Evolutionary conservation across 2,329 filamentous ascomycete genomes (phyloP).

Genomic region (Sporothrix brunneoviolacea): DNA sequence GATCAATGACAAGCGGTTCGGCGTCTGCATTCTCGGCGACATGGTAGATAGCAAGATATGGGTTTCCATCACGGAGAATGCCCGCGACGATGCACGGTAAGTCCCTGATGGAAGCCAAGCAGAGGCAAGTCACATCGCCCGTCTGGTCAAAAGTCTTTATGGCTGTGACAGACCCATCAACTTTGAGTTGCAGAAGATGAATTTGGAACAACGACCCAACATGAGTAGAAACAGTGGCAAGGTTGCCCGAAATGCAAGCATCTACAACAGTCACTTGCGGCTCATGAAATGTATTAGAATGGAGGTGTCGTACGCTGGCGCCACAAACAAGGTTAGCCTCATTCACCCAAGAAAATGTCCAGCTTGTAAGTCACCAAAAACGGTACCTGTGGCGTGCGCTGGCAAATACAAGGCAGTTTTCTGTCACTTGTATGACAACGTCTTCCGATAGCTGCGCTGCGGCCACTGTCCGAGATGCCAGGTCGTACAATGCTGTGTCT

Average conservation of each 20-base stretch:
- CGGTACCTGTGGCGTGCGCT: constrained; percentile 30
- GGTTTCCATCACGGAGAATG: constrained; percentile 26
- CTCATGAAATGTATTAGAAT: constrained; percentile 7
- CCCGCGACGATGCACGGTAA: constrained; percentile 29
- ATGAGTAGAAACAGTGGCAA: constrained; percentile 39
- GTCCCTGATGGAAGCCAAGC: constrained; percentile 25
- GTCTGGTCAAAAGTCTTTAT: constrained; percentile 29
- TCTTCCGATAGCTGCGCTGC: constrained; percentile 31
- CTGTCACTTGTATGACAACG: constrained; percentile 49
- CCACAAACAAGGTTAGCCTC: neutral
- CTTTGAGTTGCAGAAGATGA: constrained; percentile 31
- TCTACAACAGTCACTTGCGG: constrained; percentile 29
- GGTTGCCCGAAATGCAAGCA: constrained; percentile 33
- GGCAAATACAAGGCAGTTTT: constrained; percentile 36
- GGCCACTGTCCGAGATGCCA: constrained; percentile 45
- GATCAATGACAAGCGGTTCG: constrained; percentile 15
- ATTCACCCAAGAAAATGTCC: neutral
- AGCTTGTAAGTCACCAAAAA: neutral
- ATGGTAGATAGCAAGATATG: constrained; percentile 29
- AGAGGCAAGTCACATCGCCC: constrained; percentile 46
- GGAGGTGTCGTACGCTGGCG: constrained; percentile 4
- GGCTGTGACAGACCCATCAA: constrained; percentile 22
- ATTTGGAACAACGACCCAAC: constrained; percentile 31
- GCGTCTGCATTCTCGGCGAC: constrained; percentile 8
- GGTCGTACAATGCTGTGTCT: constrained; percentile 42